Base-by-base conservation (phyloP, 352 stramenopile genomes). In the Phytopythium kandeliae region DNA sequence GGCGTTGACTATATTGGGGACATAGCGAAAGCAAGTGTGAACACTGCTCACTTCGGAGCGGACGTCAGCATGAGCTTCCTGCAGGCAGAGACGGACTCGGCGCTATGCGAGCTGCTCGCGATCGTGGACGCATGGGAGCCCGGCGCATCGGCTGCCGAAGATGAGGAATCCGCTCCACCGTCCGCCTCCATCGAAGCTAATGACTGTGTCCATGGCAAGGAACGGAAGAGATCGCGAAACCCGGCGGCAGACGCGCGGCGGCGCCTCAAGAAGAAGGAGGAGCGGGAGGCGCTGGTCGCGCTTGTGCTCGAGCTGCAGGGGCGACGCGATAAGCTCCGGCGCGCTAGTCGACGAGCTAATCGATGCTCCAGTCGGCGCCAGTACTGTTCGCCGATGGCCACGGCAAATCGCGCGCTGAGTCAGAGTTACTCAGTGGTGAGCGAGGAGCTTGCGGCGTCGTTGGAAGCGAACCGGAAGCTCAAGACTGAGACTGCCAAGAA, bases 81-180 rank as follows among this genome's bases (percentile, higher is more conserved):
- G 47, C 19, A 15, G 34, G 34, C 12, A 37, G 30, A 4, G 42
- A 41, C 22, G 45, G 34, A 47, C n/a, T 65, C 48, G 44, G 28
- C 26, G 26, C 44, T 50, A 28, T 30, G 26, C 25, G 44, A 50
- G 44, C 44, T 50, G 44, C 16, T 50, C 19, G 17, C 16, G 28
- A 26, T 37, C 17, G 44, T 50, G 44, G 44, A 50, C 28, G 28
- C 24, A 17, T 50, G 44, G 44, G 28, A 16, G 0, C 44, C 44
- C 2, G 26, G 30, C 16, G 17, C 44, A 17, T 17, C 26, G 28
- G n/a, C 25, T 3, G 12, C 28, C 38, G 10, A 16, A 11, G n/a
- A n/a, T n/a, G n/a, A n/a, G n/a, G n/a, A n/a, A n/a, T n/a, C n/a
- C n/a, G n/a, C n/a, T n/a, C n/a, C n/a, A n/a, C n/a, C n/a, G n/a